Evolutionary conservation across 768 basidiomycete species (phyloP), one percentile per base, ranked within the genome.

Genomic region (Cantharellus anzutake): DNA sequence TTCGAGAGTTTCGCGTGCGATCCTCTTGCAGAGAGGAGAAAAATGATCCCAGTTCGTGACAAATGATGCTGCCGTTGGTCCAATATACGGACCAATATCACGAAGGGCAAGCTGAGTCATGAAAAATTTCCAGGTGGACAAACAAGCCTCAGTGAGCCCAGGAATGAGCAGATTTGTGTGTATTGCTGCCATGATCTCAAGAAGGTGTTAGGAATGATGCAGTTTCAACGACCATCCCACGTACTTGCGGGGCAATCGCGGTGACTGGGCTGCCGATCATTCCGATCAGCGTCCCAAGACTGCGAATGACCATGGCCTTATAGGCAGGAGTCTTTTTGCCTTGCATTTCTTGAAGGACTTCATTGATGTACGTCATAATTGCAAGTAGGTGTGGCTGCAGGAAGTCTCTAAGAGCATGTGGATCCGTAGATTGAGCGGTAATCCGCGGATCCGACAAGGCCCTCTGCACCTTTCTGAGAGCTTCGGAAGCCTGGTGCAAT

Each of bases 151-250:
- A 0, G 86, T 79, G 4, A 99, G 75, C 61, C 84, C 84, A 0
- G 78, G 77, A 5, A 88, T 75, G 41, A 74, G 70, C n/a, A 96
- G 76, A 72, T 84, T 86, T 3, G 86, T 90, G 71, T 98, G 94
- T 42, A 99, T 78, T 16, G 86, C 91, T 0, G 94, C 91, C 86
- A 98, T 91, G 64, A 97, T 83, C 94, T 99, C 64, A 39, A 7
- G 64, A 61, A 38, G 61, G 50, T 41, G 11, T 11, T 42, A 40
- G 41, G 4, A 60, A 20, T 29, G 56, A 34, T 34, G 20, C 37
- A 50, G 42, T 40, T 3, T n/a, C 2, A 16, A 11, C 11, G 42
- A 41, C 60, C 59, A 20, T 68, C 73, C 59, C 65, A 29, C 20
- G 20, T 29, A 91, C 94, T 80, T 97, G 94, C 20, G 91, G 89